Base-by-base conservation (phyloP, 352 stramenopile genomes). In the Globisporangium acanthophoron region DNA sequence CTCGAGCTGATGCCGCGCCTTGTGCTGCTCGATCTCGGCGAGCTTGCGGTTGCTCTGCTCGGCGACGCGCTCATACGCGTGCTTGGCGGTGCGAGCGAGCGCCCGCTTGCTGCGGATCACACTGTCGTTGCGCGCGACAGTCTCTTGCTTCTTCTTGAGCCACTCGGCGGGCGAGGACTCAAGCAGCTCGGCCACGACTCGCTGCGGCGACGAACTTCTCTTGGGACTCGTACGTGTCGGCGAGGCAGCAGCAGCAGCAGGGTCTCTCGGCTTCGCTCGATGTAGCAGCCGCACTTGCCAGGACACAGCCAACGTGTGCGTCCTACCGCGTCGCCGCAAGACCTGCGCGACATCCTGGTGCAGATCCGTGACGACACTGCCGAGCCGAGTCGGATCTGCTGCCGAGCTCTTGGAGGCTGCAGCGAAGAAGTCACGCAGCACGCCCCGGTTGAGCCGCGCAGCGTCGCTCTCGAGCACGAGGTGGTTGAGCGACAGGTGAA, bases 241-340 rank as follows among this genome's bases (percentile, higher is more conserved):
- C 8, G 37, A 43, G 37, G 3, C 4, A 27, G 24, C 24, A 27
- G 2, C 5, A 31, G 41, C 24, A 44, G 21, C 16, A 9, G n/a
- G 15, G 1, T 43, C 12, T 18, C 4, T 41, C 21, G 27, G 53
- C 20, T 41, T 56, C 48, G 40, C 63, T 54, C 72, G 78, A 49
- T 73, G 66, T 31, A 88, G 56, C 40, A 86, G 60, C 3, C 78
- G 75, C 45, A 86, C 71, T 66, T 88, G 78, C 78, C 78, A 88
- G 21, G 52, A 59, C 31, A 39, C 62, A 39, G 40, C 43, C 1
- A 51, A 44, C 5, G 33, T 12, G 35, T 66, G 31, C 15, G 12
- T 35, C 35, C 37, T 54, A 33, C n/a, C 24, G 9, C 33, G 43
- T 29, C 27, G 48, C 40, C 18, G 41, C 27, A 49, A 16, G 24